Conservation (phyloP, 352 stramenopile genomes). For the Peronospora tabacina region DNA sequence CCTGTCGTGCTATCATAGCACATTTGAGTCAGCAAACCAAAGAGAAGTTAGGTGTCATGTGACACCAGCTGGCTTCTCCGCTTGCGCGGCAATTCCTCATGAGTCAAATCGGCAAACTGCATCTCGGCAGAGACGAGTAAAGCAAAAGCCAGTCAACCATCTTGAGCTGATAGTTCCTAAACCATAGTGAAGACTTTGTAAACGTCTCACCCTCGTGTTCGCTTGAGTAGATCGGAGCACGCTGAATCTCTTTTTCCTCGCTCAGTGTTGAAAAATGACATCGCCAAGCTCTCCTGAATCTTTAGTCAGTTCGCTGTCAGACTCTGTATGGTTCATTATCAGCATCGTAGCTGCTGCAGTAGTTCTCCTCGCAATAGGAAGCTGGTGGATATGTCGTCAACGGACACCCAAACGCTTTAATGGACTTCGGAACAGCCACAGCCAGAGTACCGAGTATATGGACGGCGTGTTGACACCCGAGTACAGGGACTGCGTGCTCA, state of each 20-base stretch:
- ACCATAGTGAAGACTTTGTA: conserved; percentile 5
- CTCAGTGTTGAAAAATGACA: conserved; percentile 1
- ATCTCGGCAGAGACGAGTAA: conserved; percentile 11
- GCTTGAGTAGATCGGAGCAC: not conserved
- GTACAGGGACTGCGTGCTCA: conserved; percentile 30
- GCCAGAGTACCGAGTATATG: conserved; percentile 28
- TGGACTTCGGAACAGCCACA: conserved; percentile 10
- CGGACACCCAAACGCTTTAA: conserved; percentile 10
- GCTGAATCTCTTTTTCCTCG: too few relatives aligned
- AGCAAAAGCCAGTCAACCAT: conserved; percentile 14
- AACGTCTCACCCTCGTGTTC: conserved; percentile 12
- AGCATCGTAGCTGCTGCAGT: conserved; percentile 7
- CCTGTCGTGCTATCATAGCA: too few relatives aligned
- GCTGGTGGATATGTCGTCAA: conserved; percentile 15
- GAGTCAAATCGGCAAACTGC: conserved; percentile 10
- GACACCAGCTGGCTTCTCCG: conserved; percentile 4
- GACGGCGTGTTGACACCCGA: conserved; percentile 26
- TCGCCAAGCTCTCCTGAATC: conserved; percentile 8
- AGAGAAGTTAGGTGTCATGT: not conserved
- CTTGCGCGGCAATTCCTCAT: conserved; percentile 1
- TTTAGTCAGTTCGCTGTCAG: conserved; percentile 2
- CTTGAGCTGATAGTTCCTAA: not conserved
- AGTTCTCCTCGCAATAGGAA: conserved; percentile 15
- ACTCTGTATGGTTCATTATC: conserved; percentile 14
- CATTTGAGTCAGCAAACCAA: too few relatives aligned